Conservation (phyloP, 805 yeast genomes). For the Metschnikowia continentalis region DNA sequence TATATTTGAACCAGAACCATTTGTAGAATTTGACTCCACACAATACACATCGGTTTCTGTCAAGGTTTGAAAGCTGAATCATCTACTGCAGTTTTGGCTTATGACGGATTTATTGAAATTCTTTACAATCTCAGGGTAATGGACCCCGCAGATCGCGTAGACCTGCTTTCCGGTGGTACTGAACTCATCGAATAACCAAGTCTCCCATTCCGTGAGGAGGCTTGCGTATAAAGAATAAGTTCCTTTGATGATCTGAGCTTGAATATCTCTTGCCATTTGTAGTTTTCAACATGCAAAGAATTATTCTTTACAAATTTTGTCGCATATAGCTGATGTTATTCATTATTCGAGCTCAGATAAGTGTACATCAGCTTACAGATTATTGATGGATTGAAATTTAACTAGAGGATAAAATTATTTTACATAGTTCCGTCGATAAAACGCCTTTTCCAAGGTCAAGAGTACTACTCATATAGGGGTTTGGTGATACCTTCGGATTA, state of each 20-base stretch:
- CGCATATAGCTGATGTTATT: slow-evolving; percentile 36
- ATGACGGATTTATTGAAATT: slow-evolving; percentile 32
- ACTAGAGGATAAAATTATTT: slow-evolving; percentile 10
- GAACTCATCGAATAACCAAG: slow-evolving; percentile 35
- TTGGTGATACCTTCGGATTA: background rate
- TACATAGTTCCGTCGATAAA: slow-evolving; percentile 31
- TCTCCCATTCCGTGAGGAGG: slow-evolving; percentile 39
- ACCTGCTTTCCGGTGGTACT: background rate
- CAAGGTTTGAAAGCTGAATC: slow-evolving; percentile 58
- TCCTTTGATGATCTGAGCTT: slow-evolving; percentile 28
- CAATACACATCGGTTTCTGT: slow-evolving; percentile 55
- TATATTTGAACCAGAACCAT: background rate
- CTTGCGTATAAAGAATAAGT: slow-evolving; percentile 51
- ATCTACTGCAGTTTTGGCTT: slow-evolving; percentile 56
- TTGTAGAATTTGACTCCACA: slow-evolving; percentile 37
- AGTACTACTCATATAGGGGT: background rate
- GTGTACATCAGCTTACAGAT: slow-evolving; percentile 22
- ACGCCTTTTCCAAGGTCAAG: slow-evolving; percentile 37
- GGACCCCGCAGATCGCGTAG: slow-evolving; percentile 6
- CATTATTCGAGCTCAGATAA: slow-evolving; percentile 26
- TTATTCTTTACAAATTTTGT: slow-evolving; percentile 42
- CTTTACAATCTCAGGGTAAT: slow-evolving; percentile 34
- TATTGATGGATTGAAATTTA: slow-evolving; percentile 30
- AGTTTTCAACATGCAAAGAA: slow-evolving; percentile 33
- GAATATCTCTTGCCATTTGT: slow-evolving; percentile 50